These are phyloP conservation scores for Taiozyma sp. DNA, from an alignment of 1,139 yeast species.

Conservation along the genomic window DNA sequence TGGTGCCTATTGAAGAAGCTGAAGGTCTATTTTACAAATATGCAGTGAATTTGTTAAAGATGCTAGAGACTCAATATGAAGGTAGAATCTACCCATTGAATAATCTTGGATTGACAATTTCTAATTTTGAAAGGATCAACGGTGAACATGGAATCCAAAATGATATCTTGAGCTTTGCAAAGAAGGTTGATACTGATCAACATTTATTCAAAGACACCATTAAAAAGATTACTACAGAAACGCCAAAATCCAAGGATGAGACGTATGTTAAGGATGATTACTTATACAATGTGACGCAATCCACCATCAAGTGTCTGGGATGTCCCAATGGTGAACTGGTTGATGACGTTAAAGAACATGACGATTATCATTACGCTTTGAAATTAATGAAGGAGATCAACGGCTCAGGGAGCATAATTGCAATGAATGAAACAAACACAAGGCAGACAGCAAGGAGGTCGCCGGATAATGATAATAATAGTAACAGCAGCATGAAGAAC, in stretches of 20 bases:
- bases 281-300: conserved; percentile 13
- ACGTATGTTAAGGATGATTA: conserved; percentile 12
- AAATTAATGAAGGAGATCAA: conserved; percentile 25
- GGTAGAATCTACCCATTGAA: conserved; percentile 42
- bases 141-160: conserved; percentile 19
- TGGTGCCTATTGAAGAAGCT: conserved; percentile 31
- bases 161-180: conserved; percentile 18
- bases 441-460: conserved; percentile 1
- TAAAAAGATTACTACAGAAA: not conserved
- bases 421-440: conserved; percentile 6
- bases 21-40: conserved; percentile 34
- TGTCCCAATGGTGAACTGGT: conserved; percentile 13
- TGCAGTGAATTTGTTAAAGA: conserved; percentile 35
- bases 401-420: conserved; percentile 12
- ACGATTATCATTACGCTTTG: conserved; percentile 31
- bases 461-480: not conserved
- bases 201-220: conserved; percentile 8
- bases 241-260: conserved; percentile 8
- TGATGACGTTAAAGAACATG: conserved; percentile 26
- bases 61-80: conserved; percentile 31
- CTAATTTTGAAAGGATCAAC: conserved; percentile 45
- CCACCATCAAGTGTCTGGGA: conserved; percentile 10
- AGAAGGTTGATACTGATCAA: conserved; percentile 7
- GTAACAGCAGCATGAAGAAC: not conserved
- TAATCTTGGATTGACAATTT: conserved; percentile 45